Conservation (phyloP, 2,329 filamentous ascomycete species). For the Ascochyta clinopodiicola region DNA sequence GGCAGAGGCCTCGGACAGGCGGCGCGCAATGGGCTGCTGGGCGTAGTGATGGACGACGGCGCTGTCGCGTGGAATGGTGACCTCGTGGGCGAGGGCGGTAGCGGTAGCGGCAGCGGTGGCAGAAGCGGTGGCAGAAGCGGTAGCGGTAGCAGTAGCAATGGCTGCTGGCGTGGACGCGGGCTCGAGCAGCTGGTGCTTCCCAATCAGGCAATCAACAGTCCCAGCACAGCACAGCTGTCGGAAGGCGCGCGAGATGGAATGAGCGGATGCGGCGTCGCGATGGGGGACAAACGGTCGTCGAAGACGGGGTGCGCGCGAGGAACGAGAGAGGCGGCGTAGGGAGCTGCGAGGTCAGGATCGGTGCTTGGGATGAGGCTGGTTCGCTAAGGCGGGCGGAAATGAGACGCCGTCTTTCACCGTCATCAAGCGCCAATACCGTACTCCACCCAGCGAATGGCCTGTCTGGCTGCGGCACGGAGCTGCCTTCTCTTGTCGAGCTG, state of each 20-base stretch:
- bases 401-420: slow-evolving; percentile 42
- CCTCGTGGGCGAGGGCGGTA: slow-evolving; percentile 22
- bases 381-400: slow-evolving; percentile 47
- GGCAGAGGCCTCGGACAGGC: slow-evolving; percentile 22
- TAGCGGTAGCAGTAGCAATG: too few relatives aligned
- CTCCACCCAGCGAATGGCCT: slow-evolving; percentile 25
- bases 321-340: slow-evolving; percentile 29
- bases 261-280: slow-evolving; percentile 34
- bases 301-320: slow-evolving; percentile 23
- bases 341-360: slow-evolving; percentile 35
- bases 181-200: slow-evolving; percentile 25
- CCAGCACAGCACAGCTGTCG: slow-evolving; percentile 20
- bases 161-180: slow-evolving; percentile 21
- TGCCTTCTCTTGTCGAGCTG: slow-evolving; percentile 7
- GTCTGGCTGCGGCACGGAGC: slow-evolving; percentile 15
- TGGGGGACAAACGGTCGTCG: slow-evolving; percentile 27
- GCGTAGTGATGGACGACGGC: slow-evolving; percentile 23
- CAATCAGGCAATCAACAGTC: slow-evolving; percentile 29
- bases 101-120: background rate
- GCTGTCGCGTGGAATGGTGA: slow-evolving; percentile 38
- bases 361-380: slow-evolving; percentile 45
- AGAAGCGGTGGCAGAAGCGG: too few relatives aligned
- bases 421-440: slow-evolving; percentile 31
- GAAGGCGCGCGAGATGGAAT: slow-evolving; percentile 36
- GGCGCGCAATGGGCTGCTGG: slow-evolving; percentile 16